Evolutionary conservation across 208 protist species (phyloP).

Genomic region (Crithidia sp.): DNA sequence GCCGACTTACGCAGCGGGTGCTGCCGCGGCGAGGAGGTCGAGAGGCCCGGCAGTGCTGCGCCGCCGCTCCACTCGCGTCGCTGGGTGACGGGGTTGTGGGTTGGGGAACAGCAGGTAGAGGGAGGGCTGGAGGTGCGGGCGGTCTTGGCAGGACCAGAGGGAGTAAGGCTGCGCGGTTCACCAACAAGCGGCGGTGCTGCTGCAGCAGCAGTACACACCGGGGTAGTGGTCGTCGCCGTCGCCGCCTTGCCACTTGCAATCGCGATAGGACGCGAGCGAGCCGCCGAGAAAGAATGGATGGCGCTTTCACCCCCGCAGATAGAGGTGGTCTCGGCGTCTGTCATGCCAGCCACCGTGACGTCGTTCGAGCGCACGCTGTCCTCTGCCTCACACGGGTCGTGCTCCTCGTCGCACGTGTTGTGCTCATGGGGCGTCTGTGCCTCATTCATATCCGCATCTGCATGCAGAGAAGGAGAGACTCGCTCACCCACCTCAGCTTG

Average conservation of each 20-base stretch:
- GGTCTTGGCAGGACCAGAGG: not conserved
- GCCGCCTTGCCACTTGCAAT: not conserved
- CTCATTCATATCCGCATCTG: not conserved
- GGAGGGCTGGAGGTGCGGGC: not conserved
- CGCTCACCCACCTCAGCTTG: too few species aligned
- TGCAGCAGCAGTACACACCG: not conserved
- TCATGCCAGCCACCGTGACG: slow-evolving; percentile 15
- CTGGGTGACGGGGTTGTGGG: not conserved
- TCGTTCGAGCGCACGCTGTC: slow-evolving; percentile 19
- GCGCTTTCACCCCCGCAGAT: slow-evolving; percentile 5
- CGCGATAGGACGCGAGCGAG: slow-evolving; percentile 1
- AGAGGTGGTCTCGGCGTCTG: slow-evolving; percentile 18
- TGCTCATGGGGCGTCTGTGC: not conserved
- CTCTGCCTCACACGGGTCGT: not conserved
- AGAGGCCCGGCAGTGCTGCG: not conserved
- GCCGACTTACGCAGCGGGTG: slow-evolving; percentile 12
- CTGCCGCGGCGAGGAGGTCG: not conserved
- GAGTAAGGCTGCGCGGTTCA: not conserved
- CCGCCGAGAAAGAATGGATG: not conserved
- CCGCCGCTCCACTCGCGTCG: not conserved
- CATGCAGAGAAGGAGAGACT: too few species aligned
- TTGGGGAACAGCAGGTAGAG: not conserved
- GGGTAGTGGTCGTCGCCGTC: not conserved
- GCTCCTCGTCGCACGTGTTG: too few species aligned
- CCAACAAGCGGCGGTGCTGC: not conserved